Base-by-base conservation (phyloP, 116 monocot genomes). In the Zostera marina region DNA sequence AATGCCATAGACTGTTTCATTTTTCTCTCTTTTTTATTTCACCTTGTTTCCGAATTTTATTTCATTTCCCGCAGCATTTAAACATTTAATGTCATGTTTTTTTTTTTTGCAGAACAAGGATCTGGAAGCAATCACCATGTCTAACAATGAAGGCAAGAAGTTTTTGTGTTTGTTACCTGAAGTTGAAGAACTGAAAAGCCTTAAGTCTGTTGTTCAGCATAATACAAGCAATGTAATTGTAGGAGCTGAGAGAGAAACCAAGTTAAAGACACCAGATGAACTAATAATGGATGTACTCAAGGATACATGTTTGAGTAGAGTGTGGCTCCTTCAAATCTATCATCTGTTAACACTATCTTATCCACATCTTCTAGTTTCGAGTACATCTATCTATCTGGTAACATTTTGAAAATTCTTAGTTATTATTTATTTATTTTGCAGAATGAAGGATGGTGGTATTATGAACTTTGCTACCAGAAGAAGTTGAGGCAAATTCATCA, bases 381-480 rank as follows among this genome's bases (percentile, higher is more conserved):
- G 14, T 26, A 12, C 7, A 38, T 56, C n/a, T 39, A 26, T 25
- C 12, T 15, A 17, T 49, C 20, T 49, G 2, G 15, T 49, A 7
- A 16, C 9, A 8, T 20, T 17, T 20, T 49, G 20, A 10, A 49
- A 49, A 56, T 14, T 56, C 26, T 0, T 62, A n/a, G 26, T 9
- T 44, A 45, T 54, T 54, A 11, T 23, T 38, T 52, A 45, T 48
- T 39, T 46, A 17, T 62, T 43, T n/a, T 72, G 66, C 73, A 91
- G 98, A 73, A 83, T 63, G 91, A 99, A 66, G 83, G 83, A 41
- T 99, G 98, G 98, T 99, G 98, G 91, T 69, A 85, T 46, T 99
- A 91, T 70, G 98, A 99, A 68, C 78, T 98, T 51, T 99, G 98
- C 55, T 77, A 91, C 58, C 73, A 73, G 24, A 75, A 83, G 62